phyloP scores from a whole-genome alignment of 768 basidiomycete genomes.

The Auriscalpium microsporum region DNA sequence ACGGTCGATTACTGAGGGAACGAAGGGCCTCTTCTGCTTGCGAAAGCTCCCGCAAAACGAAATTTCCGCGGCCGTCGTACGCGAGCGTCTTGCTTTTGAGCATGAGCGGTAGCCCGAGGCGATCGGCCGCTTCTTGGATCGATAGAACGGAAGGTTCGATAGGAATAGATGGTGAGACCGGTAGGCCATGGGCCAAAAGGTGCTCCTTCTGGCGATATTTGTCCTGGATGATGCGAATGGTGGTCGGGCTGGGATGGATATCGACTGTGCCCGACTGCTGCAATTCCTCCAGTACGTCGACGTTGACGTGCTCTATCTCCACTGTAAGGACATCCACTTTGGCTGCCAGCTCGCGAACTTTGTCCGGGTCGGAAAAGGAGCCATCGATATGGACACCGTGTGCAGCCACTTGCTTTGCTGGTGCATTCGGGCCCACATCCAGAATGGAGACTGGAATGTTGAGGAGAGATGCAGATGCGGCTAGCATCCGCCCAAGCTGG shows the following conservation, averaged over 20 bases:
- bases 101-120: slow-evolving; percentile 85
- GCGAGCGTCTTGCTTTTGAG: slow-evolving; percentile 92
- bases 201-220: slow-evolving; percentile 58
- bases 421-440: slow-evolving; percentile 69
- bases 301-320: slow-evolving; percentile 96
- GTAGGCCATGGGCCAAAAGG: slow-evolving; percentile 40
- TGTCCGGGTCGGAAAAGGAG: slow-evolving; percentile 71
- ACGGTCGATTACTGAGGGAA: slow-evolving; percentile 55
- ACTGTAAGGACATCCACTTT: slow-evolving; percentile 86
- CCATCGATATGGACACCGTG: slow-evolving; percentile 74
- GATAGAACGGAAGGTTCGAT: slow-evolving; percentile 49
- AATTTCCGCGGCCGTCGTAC: slow-evolving; percentile 95
- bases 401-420: slow-evolving; percentile 83
- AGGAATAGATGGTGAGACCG: slow-evolving; percentile 50
- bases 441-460: slow-evolving; percentile 80
- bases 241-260: slow-evolving; percentile 69
- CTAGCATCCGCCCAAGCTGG: slow-evolving; percentile 96
- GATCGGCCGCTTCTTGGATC: slow-evolving; percentile 41
- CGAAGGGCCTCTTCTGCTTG: slow-evolving; percentile 46
- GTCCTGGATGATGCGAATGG: slow-evolving; percentile 80
- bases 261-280: slow-evolving; percentile 28
- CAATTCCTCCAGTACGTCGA: slow-evolving; percentile 57
- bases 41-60: slow-evolving; percentile 49
- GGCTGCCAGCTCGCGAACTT: slow-evolving; percentile 70
- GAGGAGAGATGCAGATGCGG: slow-evolving; percentile 78